Conservation (phyloP, 306 rosid genomes). For the Styphnolobium japonicum region DNA sequence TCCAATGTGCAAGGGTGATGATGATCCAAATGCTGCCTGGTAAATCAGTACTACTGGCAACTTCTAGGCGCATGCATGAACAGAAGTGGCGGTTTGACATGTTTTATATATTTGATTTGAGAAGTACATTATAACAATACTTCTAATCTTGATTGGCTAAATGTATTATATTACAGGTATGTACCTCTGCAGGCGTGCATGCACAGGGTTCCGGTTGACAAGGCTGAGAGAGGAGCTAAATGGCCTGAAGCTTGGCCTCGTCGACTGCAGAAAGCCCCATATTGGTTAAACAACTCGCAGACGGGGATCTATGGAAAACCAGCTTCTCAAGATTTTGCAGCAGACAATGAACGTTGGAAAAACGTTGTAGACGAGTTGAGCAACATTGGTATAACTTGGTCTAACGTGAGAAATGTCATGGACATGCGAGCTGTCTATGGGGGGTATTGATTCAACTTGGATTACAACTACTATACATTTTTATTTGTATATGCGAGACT, state of each 20-base stretch:
- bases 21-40: constrained; percentile 96
- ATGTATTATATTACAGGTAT: constrained; percentile 52
- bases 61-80: not conserved
- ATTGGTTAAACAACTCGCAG: constrained; percentile 82
- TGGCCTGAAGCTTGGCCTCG: constrained; percentile 87
- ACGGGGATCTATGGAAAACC: constrained; percentile 88
- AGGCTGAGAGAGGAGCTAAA: constrained; percentile 54
- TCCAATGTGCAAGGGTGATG: constrained; percentile 71
- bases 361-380: constrained; percentile 56
- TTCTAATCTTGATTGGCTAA: not conserved
- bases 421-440: constrained; percentile 95
- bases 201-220: constrained; percentile 62
- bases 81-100: not conserved
- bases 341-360: constrained; percentile 81
- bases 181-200: constrained; percentile 84
- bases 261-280: constrained; percentile 64
- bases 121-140: not conserved
- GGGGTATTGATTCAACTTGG: constrained; percentile 50
- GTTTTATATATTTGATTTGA: not conserved
- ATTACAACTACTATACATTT: not conserved
- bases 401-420: constrained; percentile 83
- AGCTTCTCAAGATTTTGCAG: constrained; percentile 71
- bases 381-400: constrained; percentile 74
- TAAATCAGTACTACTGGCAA: constrained; percentile 15
- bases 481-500: not conserved